phyloP scores from a whole-genome alignment of 2,329 filamentous ascomycete genomes.

The Paecilomyces dactylethromorphus region DNA sequence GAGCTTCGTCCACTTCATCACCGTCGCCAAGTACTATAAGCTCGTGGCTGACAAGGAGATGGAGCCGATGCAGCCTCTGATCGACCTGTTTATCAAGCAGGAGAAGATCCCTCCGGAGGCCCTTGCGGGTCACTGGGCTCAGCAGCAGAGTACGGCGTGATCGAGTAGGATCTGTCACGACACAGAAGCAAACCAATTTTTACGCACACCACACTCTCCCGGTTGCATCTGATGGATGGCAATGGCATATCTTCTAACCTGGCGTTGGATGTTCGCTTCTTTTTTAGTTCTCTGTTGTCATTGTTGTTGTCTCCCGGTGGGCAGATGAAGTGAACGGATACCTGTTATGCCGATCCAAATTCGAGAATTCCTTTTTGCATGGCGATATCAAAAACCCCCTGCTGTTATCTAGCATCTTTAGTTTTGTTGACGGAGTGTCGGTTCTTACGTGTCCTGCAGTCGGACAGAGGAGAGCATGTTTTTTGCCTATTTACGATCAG shows the following conservation, averaged over 20 bases:
- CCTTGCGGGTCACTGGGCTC: conserved; percentile 37
- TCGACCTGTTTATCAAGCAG: conserved; percentile 85
- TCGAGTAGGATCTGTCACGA: background rate
- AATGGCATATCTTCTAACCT: background rate
- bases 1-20: conserved; percentile 78
- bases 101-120: conserved; percentile 74
- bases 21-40: conserved; percentile 71
- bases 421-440: background rate
- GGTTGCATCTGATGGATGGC: background rate
- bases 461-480: background rate
- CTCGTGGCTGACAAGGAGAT: conserved; percentile 84
- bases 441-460: background rate
- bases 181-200: background rate
- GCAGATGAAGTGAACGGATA: background rate
- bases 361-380: background rate
- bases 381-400: background rate
- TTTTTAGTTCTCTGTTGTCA: background rate
- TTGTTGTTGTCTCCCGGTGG: background rate
- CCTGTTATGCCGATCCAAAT: background rate
- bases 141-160: conserved; percentile 14
- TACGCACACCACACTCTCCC: background rate
- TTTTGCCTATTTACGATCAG: background rate
- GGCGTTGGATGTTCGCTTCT: background rate
- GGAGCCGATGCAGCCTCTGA: conserved; percentile 91
- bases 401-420: background rate